phyloP scores from a whole-genome alignment of 306 rosid species.

The Acacia confusa region DNA sequence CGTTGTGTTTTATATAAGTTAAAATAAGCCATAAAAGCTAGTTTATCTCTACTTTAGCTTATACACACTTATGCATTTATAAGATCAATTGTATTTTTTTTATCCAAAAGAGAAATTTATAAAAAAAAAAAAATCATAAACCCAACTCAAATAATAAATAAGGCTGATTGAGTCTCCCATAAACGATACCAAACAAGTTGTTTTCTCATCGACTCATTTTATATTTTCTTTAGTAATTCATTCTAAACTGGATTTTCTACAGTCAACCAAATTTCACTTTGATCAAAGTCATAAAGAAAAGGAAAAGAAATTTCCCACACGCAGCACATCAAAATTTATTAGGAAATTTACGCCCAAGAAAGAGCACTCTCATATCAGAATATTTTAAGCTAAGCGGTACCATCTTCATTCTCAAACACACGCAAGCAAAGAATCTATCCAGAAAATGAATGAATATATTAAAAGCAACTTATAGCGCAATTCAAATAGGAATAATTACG shows the following conservation, averaged over 20 bases:
- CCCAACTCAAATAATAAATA: too few species aligned
- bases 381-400: neutral
- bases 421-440: conserved; percentile 51
- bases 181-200: too few species aligned
- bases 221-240: neutral
- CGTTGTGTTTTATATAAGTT: too few species aligned
- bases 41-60: too few species aligned
- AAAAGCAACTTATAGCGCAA: conserved; percentile 34
- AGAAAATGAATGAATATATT: conserved; percentile 25
- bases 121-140: too few species aligned
- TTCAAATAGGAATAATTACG: conserved; percentile 31
- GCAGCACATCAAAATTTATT: neutral
- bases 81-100: too few species aligned
- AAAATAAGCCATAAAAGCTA: too few species aligned
- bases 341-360: neutral
- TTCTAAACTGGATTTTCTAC: neutral
- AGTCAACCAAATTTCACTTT: neutral
- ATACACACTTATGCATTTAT: too few species aligned
- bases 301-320: too few species aligned
- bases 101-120: too few species aligned
- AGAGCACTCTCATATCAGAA: neutral
- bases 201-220: neutral
- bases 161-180: too few species aligned
- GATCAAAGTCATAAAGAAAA: neutral
- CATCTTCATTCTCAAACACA: conserved; percentile 26